These are phyloP conservation scores for Pholiota microspora DNA, from an alignment of 768 basidiomycete genomes.

Conservation along the genomic window DNA sequence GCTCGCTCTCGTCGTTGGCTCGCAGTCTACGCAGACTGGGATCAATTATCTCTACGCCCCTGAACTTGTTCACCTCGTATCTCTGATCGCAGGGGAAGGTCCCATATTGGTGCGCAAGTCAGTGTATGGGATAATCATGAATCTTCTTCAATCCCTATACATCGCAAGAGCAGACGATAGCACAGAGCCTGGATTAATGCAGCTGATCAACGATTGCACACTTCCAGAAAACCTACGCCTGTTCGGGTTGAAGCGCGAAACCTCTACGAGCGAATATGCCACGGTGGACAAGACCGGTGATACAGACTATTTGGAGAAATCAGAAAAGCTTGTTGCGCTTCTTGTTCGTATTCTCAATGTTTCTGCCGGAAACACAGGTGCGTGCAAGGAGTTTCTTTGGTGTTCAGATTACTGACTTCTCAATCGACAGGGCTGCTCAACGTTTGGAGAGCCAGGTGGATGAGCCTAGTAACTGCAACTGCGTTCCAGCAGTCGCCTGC, in stretches of 20 bases:
- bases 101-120: conserved; percentile 73
- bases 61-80: conserved; percentile 78
- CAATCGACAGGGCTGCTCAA: conserved; percentile 62
- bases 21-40: conserved; percentile 58
- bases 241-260: conserved; percentile 71
- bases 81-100: conserved; percentile 75
- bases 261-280: conserved; percentile 67
- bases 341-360: conserved; percentile 63
- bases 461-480: conserved; percentile 82
- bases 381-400: conserved; percentile 20
- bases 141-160: conserved; percentile 77
- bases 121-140: conserved; percentile 79
- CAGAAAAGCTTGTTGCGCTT: conserved; percentile 65
- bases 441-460: conserved; percentile 92
- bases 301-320: conserved; percentile 54
- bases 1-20: conserved; percentile 69
- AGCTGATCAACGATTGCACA: conserved; percentile 60
- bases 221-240: conserved; percentile 55
- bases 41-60: conserved; percentile 80
- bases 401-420: conserved; percentile 2
- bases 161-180: conserved; percentile 57
- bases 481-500: conserved; percentile 89
- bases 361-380: conserved; percentile 70
- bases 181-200: conserved; percentile 56
- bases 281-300: conserved; percentile 54